Base-by-base conservation (phyloP, 2,329 filamentous ascomycete genomes). In the Penicillium concentricum region DNA sequence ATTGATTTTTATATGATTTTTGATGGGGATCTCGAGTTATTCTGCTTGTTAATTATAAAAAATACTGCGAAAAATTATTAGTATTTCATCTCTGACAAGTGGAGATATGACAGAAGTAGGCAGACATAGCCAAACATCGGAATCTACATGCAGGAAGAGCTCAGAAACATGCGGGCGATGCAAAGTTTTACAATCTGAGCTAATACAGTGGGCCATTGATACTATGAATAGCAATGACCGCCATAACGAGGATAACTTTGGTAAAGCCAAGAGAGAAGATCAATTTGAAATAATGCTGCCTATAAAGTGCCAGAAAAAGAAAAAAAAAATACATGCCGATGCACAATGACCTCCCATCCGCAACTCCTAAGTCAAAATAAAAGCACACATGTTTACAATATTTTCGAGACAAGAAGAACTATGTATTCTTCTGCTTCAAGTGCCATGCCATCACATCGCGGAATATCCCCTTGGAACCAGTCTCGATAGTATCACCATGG, bases 401-500 rank as follows among this genome's bases (percentile, higher is more conserved):
- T 2, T 30, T 8, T 37, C 7, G 10, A 32, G 18, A 32, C 28
- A 35, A 34, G 8, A 30, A 16, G 42, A 16, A 43, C 57, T 45
- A 67, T 16, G 58, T 39, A 53, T 57, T 54, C 53, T 73, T 73
- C 54, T 71, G 69, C 46, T 72, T 77, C 69, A 96, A 72, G 78
- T 95, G 90, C 92, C 92, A 97, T 67, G 83, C 83, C 75, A 96
- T 91, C 13, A 95, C 81, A 73, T 89, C 90, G 67, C 82, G 78
- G 63, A 93, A 96, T 16, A 90, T 79, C 12, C 82, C 82, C 80
- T 95, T 96, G 10, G 84, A 92, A 4, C 81, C 83, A 1, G 72
- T 82, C 72, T 94, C 88, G 63, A 97, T 86, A 16, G 90, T 87
- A 76, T 99, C 94, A 9, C 94, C 94, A 75, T 99, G 94, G 72